Evolutionary conservation across 345 rosid species (phyloP).

Genomic region (Rhizophora apiculata): DNA sequence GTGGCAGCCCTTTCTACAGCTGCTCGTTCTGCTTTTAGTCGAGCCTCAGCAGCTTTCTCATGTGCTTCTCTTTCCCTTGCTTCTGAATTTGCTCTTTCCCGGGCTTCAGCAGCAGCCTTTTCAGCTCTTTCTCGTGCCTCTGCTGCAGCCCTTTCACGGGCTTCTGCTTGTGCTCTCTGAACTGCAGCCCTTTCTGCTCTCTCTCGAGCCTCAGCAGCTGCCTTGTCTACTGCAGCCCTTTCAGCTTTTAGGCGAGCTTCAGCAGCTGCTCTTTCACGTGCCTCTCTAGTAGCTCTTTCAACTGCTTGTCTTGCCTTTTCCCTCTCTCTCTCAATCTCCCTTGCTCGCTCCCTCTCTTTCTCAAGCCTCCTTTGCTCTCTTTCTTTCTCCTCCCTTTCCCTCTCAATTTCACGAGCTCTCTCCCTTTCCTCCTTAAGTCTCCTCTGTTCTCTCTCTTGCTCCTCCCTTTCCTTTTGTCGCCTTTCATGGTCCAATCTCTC

Average conservation of each 20-base stretch:
- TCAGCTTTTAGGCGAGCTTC: conserved; percentile 83
- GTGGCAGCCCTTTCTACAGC: conserved; percentile 65
- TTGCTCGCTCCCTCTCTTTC: conserved; percentile 61
- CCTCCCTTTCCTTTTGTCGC: conserved; percentile 47
- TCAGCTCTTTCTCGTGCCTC: conserved; percentile 87
- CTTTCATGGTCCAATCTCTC: conserved; percentile 51
- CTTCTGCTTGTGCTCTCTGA: conserved; percentile 93
- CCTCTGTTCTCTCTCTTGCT: conserved; percentile 55
- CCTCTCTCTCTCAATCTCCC: conserved; percentile 66
- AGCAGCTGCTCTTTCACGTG: conserved; percentile 88
- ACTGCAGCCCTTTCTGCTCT: conserved; percentile 93
- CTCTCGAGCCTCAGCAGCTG: conserved; percentile 67
- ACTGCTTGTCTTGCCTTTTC: conserved; percentile 80
- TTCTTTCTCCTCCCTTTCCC: conserved; percentile 67
- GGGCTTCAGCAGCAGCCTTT: conserved; percentile 86
- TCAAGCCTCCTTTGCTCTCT: conserved; percentile 59
- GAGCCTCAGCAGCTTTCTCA: conserved; percentile 45
- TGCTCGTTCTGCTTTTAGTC: conserved; percentile 69
- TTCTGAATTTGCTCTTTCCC: conserved; percentile 60
- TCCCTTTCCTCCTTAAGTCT: conserved; percentile 59
- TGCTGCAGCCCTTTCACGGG: conserved; percentile 90
- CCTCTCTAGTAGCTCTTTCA: conserved; percentile 97
- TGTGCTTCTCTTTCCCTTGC: conserved; percentile 52
- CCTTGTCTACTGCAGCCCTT: conserved; percentile 85
- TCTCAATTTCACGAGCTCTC: conserved; percentile 34